Evolutionary conservation across 352 stramenopile genomes (phyloP).

Genomic region (Plasmopara muralis): DNA sequence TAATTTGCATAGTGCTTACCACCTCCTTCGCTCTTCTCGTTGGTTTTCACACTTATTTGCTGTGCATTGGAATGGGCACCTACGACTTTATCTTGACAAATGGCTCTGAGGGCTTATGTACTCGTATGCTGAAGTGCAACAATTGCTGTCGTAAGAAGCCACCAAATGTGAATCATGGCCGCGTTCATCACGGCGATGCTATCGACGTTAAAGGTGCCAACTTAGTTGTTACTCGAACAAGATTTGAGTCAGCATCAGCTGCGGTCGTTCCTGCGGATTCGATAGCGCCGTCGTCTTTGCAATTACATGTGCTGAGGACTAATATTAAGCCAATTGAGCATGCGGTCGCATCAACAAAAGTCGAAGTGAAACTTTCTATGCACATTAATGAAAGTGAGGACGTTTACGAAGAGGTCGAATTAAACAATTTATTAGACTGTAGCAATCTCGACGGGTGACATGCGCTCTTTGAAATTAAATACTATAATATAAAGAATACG

Average conservation of each 20-base stretch:
- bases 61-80: conserved; percentile 60
- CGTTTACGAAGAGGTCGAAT: conserved; percentile 37
- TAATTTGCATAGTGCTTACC: conserved; percentile 40
- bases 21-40: conserved; percentile 70
- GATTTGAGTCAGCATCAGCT: conserved; percentile 13
- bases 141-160: conserved; percentile 39
- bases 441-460: conserved; percentile 15
- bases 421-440: conserved; percentile 7
- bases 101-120: conserved; percentile 63
- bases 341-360: conserved; percentile 7
- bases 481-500: conserved; percentile 3
- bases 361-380: conserved; percentile 12
- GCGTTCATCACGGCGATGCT: conserved; percentile 26
- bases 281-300: conserved; percentile 9
- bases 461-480: conserved; percentile 9
- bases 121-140: conserved; percentile 69
- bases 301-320: conserved; percentile 1
- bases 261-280: conserved; percentile 15
- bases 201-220: conserved; percentile 14
- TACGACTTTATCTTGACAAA: conserved; percentile 84
- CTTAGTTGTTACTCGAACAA: conserved; percentile 6
- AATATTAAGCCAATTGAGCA: conserved; percentile 8
- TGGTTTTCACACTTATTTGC: conserved; percentile 72
- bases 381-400: conserved; percentile 47
- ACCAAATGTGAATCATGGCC: conserved; percentile 21